phyloP scores from a whole-genome alignment of 2,329 filamentous ascomycete genomes.

The Chaetomiaceae sp. region DNA sequence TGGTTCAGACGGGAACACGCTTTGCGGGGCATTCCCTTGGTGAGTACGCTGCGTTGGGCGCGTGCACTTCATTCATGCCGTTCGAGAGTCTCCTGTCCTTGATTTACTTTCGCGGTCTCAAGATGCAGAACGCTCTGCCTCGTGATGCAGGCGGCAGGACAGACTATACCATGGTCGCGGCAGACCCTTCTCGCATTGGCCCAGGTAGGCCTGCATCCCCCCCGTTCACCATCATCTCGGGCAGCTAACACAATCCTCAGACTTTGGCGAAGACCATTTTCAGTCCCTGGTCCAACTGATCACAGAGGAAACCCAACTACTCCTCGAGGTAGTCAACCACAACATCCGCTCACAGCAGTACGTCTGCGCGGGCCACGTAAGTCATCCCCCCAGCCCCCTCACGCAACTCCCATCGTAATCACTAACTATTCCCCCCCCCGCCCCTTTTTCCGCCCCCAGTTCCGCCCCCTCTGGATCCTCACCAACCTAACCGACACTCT shows the following conservation, averaged over 20 bases:
- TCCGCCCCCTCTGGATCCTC: too few species aligned
- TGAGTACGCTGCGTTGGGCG: constrained; percentile 98
- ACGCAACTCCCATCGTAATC: constrained; percentile 35
- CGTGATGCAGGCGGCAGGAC: constrained; percentile 86
- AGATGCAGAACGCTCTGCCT: constrained; percentile 97
- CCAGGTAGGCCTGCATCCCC: constrained; percentile 65
- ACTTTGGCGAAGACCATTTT: too few species aligned
- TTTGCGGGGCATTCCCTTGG: constrained; percentile 96
- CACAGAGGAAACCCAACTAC: constrained; percentile 83
- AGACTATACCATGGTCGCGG: constrained; percentile 98
- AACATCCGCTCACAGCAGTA: constrained; percentile 72
- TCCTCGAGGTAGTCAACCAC: constrained; percentile 98
- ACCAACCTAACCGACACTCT: too few species aligned
- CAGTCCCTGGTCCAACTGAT: constrained; percentile 88
- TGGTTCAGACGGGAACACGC: constrained; percentile 78
- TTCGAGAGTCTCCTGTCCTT: neutral
- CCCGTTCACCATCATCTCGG: too few species aligned
- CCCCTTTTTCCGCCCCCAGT: too few species aligned
- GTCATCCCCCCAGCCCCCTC: neutral
- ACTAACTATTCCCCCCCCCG: constrained; percentile 49
- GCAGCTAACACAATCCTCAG: too few species aligned
- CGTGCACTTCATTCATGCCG: too few species aligned
- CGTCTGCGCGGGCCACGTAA: constrained; percentile 54
- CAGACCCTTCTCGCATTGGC: constrained; percentile 93
- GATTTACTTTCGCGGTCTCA: constrained; percentile 59